phyloP scores from a whole-genome alignment of 2,329 filamentous ascomycete species.

The Phaeosphaeria sp. region DNA sequence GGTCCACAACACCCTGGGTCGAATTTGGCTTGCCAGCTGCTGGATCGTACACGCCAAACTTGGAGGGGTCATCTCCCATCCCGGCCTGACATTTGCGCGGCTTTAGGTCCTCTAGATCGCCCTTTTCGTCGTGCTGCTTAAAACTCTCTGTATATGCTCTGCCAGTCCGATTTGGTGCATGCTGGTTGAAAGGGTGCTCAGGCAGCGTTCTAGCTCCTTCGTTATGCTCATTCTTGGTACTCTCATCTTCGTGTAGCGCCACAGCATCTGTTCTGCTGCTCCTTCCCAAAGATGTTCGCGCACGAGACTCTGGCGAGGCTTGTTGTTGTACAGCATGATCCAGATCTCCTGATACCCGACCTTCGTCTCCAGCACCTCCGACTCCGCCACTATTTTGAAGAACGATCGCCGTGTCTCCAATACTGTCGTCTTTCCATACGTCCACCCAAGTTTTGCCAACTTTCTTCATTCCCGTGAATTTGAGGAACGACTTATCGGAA shows the following conservation, averaged over 20 bases:
- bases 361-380: neutral
- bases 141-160: neutral
- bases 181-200: too few species aligned
- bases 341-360: neutral
- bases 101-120: neutral
- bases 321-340: neutral
- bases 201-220: too few species aligned
- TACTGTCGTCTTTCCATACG: constrained; percentile 21
- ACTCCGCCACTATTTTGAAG: neutral
- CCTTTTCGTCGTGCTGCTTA: neutral
- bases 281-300: constrained; percentile 11
- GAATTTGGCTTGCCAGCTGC: neutral
- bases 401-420: neutral
- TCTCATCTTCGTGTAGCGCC: too few species aligned
- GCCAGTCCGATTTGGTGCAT: too few species aligned
- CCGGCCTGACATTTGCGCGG: neutral
- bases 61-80: neutral
- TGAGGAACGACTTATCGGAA: constrained; percentile 17
- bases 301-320: constrained; percentile 9
- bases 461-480: constrained; percentile 35
- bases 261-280: too few species aligned
- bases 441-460: constrained; percentile 29
- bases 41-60: neutral
- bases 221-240: too few species aligned
- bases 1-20: neutral